Evolutionary conservation across 257 asterid genomes (phyloP), one percentile per base, ranked within the genome.

Genomic region (Ocimum tenuiflorum): DNA sequence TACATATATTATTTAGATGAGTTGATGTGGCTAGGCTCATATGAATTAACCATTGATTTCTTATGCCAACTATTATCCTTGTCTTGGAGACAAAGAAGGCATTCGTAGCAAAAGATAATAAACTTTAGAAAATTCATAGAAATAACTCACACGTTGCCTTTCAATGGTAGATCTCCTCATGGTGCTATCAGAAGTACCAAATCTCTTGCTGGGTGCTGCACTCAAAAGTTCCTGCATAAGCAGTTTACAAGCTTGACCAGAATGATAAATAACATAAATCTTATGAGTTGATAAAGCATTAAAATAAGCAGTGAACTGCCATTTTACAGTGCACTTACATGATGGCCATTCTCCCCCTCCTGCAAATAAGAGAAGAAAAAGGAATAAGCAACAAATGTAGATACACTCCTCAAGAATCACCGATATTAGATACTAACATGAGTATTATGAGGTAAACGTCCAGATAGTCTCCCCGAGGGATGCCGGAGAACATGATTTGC

Each of bases 261-360:
- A 31, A 67, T 51, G 47, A 48, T 39, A 65, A 61, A 22, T 24
- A 53, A 60, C 5, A 49, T 53, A 56, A 10, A 29, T 35, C 31
- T 65, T 48, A 46, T 7, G 7, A 19, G 50, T 64, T 23, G 27
- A 58, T 48, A 49, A 43, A 67, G 51, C 60, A 67, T 13, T n/a
- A 42, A 27, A 27, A 27, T 2, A 27, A 27, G 31, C 4, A 27
- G 2, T 27, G 31, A 62, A 55, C 35, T 22, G 54, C 62, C 48
- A 27, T 53, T 59, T 62, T 13, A 53, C 69, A 61, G 20, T 77
- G 48, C 47, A 83, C 90, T 84, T 79, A 91, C 96, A 65, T 65
- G 79, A 73, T 85, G 78, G 31, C 91, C 95, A 69, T 86, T 84
- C 80, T 88, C 96, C 54, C 36, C 46, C 46, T 84, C 73, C 97